These are phyloP conservation scores for Crithidia acanthocephali DNA, from an alignment of 208 protist genomes.

Conservation along the genomic window DNA sequence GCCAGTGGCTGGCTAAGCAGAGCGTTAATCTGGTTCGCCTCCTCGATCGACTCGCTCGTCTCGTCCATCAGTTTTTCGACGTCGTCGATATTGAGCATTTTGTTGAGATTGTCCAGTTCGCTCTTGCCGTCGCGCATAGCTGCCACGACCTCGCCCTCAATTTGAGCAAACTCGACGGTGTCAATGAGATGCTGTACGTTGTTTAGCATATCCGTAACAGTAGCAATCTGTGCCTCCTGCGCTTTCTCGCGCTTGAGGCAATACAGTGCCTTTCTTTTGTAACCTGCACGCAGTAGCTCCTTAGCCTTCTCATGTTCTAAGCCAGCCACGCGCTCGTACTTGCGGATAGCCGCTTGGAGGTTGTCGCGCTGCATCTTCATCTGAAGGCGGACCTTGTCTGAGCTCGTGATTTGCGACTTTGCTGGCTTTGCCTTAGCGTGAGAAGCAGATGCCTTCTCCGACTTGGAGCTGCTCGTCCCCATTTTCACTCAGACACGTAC, in stretches of 20 bases:
- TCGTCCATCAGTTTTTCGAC: slow-evolving; percentile 80
- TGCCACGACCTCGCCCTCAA: slow-evolving; percentile 73
- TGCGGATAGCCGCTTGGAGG: slow-evolving; percentile 60
- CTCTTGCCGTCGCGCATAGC: slow-evolving; percentile 75
- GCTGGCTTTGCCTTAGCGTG: slow-evolving; percentile 7
- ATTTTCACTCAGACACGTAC: too few species aligned
- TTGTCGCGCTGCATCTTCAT: slow-evolving; percentile 87
- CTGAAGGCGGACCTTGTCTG: slow-evolving; percentile 76
- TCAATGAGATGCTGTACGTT: slow-evolving; percentile 80
- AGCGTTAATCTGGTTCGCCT: slow-evolving; percentile 70
- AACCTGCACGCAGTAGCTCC: slow-evolving; percentile 65
- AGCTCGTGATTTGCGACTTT: slow-evolving; percentile 56
- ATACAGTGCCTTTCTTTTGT: slow-evolving; percentile 79
- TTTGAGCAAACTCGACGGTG: slow-evolving; percentile 79
- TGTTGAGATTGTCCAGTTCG: slow-evolving; percentile 78
- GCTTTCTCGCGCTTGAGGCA: slow-evolving; percentile 76
- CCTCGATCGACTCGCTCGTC: slow-evolving; percentile 72
- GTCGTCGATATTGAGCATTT: slow-evolving; percentile 87
- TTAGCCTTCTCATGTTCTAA: slow-evolving; percentile 69
- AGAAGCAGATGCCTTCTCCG: not conserved
- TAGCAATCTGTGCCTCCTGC: slow-evolving; percentile 61
- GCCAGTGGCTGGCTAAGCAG: slow-evolving; percentile 60
- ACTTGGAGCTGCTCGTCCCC: slow-evolving; percentile 24
- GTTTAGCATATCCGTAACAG: slow-evolving; percentile 73
- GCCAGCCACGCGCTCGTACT: slow-evolving; percentile 61